Evolutionary conservation across 139 green algal genomes (phyloP), one percentile per base, ranked within the genome.

Genomic region (Closterium sp.): DNA sequence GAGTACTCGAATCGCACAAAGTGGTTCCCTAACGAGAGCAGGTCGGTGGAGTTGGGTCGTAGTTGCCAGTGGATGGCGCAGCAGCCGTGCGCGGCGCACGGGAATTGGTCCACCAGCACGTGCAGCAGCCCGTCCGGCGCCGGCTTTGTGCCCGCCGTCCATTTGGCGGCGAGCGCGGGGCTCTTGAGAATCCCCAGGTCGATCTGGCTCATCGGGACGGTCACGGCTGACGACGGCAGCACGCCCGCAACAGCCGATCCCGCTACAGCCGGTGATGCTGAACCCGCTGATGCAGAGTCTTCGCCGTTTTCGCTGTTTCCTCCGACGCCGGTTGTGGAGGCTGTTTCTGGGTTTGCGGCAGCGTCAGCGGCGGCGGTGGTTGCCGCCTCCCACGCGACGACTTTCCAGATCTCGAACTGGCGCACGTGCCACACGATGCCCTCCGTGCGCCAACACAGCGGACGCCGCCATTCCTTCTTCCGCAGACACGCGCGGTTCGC

Each of bases 21-120:
- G 86, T 89, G 86, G 28, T 34, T 42, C 86, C 29, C 27, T 31
- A 42, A 9, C 30, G 86, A 89, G 13, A 42, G 86, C 28, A 89
- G 30, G 86, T 89, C 86, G 27, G 86, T 89, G 28, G 86, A 89
- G 27, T 89, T 89, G 9, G 86, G 86, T n/a, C 86, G n/a, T 11
- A 89, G 13, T 13, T n/a, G 28, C 86, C 86, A 89, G 31, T 31
- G 86, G 11, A 89, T 19, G 22, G 86, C 86, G 86, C 86, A 89
- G 31, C 30, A 50, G 28, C 86, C 86, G 86, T 89, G 29, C 86
- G 22, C 28, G 22, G 86, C 86, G 86, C 86, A 89, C 86, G 86
- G 86, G 22, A 89, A 42, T 19, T 89, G 31, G 22, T 31, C 86
- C 28, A 89, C 28, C 10, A 89, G 28, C 28, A 62, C 86, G 86